These are phyloP conservation scores for Syncephalastrum racemosum DNA, from an alignment of 371 early-diverging fungal genomes.

Conservation along the genomic window DNA sequence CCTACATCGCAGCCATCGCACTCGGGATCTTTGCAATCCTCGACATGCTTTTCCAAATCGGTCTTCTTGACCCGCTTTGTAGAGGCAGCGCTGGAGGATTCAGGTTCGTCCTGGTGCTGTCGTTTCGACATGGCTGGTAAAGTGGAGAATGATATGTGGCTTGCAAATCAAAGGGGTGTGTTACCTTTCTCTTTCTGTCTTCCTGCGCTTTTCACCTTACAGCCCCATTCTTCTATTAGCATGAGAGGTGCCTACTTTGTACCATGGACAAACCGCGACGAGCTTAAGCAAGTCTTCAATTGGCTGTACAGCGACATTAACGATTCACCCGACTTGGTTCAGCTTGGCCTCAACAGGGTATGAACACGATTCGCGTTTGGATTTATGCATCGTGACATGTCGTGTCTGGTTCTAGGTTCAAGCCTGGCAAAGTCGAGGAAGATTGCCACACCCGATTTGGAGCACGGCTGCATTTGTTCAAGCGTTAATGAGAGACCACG, in stretches of 20 bases:
- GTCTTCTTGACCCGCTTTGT: conserved; percentile 14
- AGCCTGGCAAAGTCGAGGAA: conserved; percentile 64
- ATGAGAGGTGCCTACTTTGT: conserved; percentile 11
- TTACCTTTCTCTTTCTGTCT: no score
- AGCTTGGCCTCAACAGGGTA: conserved; percentile 13
- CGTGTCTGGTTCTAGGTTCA: conserved; percentile 40
- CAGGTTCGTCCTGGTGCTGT: conserved; percentile 13
- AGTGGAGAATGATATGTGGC: background rate
- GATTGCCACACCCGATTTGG: conserved; percentile 60
- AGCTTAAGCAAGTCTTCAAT: conserved; percentile 43
- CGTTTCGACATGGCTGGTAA: conserved; percentile 18
- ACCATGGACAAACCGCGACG: conserved; percentile 49
- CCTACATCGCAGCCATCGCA: conserved; percentile 65
- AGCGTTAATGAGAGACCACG: conserved; percentile 49
- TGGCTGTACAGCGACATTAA: conserved; percentile 44
- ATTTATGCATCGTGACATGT: no score
- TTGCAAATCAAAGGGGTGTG: conserved; percentile 2
- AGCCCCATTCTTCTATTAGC: no score
- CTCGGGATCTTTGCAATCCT: conserved; percentile 48
- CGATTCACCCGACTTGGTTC: conserved; percentile 18
- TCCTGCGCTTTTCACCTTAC: no score
- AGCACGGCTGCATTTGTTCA: conserved; percentile 59
- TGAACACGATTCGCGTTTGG: background rate
- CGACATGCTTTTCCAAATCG: conserved; percentile 34
- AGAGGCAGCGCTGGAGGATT: conserved; percentile 1